Percentiles rank a stretch among this genome's conserved stretches.
These are phyloP conservation scores for Synchytrium microbalum DNA, from an alignment of 371 early-diverging fungal species.

Conservation along the genomic window DNA sequence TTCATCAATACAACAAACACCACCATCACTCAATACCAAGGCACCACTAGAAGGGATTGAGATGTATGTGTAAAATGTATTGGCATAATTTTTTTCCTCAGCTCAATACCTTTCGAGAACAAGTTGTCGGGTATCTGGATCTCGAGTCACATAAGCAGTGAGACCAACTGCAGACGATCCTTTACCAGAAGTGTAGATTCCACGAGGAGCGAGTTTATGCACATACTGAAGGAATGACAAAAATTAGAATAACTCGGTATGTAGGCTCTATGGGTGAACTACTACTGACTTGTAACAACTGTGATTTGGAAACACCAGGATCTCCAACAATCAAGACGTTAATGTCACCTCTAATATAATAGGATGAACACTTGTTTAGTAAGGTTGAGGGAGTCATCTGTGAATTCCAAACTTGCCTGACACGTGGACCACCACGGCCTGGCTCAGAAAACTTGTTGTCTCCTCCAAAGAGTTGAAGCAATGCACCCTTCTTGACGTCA, in stretches of 20 bases:
- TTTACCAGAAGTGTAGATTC: slow-evolving; percentile 98
- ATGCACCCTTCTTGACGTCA: slow-evolving; percentile 96
- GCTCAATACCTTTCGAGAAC: slow-evolving; percentile 79
- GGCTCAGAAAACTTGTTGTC: slow-evolving; percentile 56
- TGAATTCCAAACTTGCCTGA: slow-evolving; percentile 28
- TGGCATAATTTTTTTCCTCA: background rate
- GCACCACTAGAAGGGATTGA: slow-evolving; percentile 73
- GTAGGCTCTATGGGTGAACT: background rate
- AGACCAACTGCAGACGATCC: slow-evolving; percentile 99
- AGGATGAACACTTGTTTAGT: slow-evolving; percentile 4
- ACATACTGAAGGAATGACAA: slow-evolving; percentile 57
- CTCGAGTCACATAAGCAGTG: slow-evolving; percentile 97
- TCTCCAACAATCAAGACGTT: slow-evolving; percentile 98
- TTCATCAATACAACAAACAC: slow-evolving; percentile 99
- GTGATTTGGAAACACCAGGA: slow-evolving; percentile 99
- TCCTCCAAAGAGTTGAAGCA: slow-evolving; percentile 94
- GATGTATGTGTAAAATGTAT: background rate
- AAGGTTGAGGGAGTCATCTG: background rate
- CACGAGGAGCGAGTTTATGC: slow-evolving; percentile 93
- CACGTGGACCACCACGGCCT: slow-evolving; percentile 62
- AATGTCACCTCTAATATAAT: slow-evolving; percentile 80
- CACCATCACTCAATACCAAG: slow-evolving; percentile 95
- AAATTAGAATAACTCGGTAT: background rate
- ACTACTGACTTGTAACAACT: slow-evolving; percentile 65
- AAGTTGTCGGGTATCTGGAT: slow-evolving; percentile 93